Conservation (phyloP, 345 rosid genomes). For the Populus simonii region DNA sequence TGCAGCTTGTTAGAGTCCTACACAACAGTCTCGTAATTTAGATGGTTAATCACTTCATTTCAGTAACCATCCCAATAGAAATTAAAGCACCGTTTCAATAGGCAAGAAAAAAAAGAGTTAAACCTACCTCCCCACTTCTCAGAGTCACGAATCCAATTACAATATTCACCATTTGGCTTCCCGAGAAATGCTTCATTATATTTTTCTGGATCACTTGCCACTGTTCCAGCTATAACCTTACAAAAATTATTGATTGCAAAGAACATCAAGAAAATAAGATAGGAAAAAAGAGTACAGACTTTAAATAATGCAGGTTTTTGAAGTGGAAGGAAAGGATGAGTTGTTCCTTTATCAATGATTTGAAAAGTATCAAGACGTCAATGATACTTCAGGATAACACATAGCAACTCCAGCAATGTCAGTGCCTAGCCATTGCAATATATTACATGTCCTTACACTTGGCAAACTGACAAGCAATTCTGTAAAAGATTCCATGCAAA, state of each 20-base stretch:
- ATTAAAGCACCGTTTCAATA: not conserved
- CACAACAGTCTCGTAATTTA: not conserved
- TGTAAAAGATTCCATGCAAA: not conserved
- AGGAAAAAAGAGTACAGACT: not conserved
- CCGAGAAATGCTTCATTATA: slow-evolving; percentile 90
- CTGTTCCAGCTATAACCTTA: slow-evolving; percentile 90
- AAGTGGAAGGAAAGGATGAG: not conserved
- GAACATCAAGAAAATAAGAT: not conserved
- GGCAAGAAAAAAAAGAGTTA: not conserved
- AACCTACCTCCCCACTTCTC: slow-evolving; percentile 96
- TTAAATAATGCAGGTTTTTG: not conserved
- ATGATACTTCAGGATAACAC: not conserved
- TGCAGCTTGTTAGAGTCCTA: not conserved
- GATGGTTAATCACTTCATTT: not conserved
- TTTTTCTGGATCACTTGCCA: slow-evolving; percentile 66
- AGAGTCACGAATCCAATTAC: slow-evolving; percentile 86
- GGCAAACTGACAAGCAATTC: not conserved
- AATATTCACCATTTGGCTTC: slow-evolving; percentile 66
- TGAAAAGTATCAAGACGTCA: not conserved
- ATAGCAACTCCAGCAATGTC: not conserved
- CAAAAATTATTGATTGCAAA: slow-evolving; percentile 13
- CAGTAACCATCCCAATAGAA: not conserved
- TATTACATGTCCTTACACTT: not conserved
- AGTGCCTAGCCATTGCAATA: not conserved
- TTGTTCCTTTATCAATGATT: not conserved